Evolutionary conservation across 2,329 filamentous ascomycete species (phyloP).

Genomic region (Trichoderma arundinaceum): DNA sequence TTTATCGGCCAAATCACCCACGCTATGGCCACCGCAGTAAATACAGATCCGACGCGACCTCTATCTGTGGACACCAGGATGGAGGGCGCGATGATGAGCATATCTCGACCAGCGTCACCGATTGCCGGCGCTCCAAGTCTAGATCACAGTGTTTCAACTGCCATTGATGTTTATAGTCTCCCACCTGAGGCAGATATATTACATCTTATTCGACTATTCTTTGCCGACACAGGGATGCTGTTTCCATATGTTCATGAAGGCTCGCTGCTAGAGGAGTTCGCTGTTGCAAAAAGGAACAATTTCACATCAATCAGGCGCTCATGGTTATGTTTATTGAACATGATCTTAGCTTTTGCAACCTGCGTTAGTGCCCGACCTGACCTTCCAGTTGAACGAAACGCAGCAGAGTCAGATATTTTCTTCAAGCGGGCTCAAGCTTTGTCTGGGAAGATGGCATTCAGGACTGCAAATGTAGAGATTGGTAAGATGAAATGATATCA

Average conservation of each 20-base stretch:
- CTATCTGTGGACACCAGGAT: conserved; percentile 9
- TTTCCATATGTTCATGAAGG: conserved; percentile 24
- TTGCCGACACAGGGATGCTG: conserved; percentile 23
- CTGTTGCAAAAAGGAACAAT: conserved; percentile 7
- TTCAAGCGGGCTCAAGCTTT: conserved; percentile 16
- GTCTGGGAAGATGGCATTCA: conserved; percentile 17
- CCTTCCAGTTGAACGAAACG: conserved; percentile 2
- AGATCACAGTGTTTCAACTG: neutral
- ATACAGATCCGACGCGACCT: neutral
- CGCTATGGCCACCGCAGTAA: conserved; percentile 9
- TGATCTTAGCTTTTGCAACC: conserved; percentile 20
- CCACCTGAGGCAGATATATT: conserved; percentile 13
- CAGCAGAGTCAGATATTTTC: conserved; percentile 21
- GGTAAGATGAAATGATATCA: neutral
- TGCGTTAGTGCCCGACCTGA: conserved; percentile 17
- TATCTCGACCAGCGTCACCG: conserved; percentile 21
- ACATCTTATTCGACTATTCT: conserved; percentile 18
- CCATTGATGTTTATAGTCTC: neutral
- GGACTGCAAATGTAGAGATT: conserved; percentile 18
- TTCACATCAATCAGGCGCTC: conserved; percentile 14
- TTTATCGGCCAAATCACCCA: conserved; percentile 19
- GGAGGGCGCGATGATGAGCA: conserved; percentile 15
- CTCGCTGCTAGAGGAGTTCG: conserved; percentile 12
- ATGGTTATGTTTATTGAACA: conserved; percentile 17
- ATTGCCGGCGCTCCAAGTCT: conserved; percentile 4